These are phyloP conservation scores for Hansfordia pulvinata DNA, from an alignment of 2,329 filamentous ascomycete species.

Conservation along the genomic window DNA sequence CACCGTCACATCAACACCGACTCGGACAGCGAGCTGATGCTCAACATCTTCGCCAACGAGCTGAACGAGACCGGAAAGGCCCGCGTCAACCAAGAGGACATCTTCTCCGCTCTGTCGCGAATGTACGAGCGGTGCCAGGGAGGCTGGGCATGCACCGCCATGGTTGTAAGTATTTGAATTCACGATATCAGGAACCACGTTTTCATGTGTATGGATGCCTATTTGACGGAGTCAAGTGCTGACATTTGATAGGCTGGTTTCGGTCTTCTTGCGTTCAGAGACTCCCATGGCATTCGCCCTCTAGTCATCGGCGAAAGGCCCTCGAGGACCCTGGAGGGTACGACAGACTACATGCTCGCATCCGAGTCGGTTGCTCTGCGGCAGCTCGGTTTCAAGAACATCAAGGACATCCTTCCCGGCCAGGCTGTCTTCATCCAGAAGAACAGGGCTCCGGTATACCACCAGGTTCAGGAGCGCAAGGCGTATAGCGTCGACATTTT, in stretches of 20 bases:
- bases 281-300: slow-evolving; percentile 69
- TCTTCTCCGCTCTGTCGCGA: slow-evolving; percentile 57
- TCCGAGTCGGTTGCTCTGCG: slow-evolving; percentile 64
- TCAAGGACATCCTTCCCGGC: slow-evolving; percentile 58
- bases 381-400: slow-evolving; percentile 57
- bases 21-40: slow-evolving; percentile 18
- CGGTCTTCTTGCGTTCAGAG: slow-evolving; percentile 64
- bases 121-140: slow-evolving; percentile 68
- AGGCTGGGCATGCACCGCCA: slow-evolving; percentile 71
- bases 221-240: too few relatives aligned
- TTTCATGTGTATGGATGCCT: not conserved
- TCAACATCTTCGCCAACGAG: slow-evolving; percentile 68
- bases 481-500: slow-evolving; percentile 52
- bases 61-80: slow-evolving; percentile 75
- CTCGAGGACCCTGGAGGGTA: slow-evolving; percentile 37
- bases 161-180: slow-evolving; percentile 73
- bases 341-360: slow-evolving; percentile 68
- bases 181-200: slow-evolving; percentile 31
- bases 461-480: slow-evolving; percentile 49
- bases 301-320: slow-evolving; percentile 54
- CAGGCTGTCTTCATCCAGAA: slow-evolving; percentile 69
- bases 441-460: slow-evolving; percentile 53
- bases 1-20: slow-evolving; percentile 60
- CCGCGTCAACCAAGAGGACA: slow-evolving; percentile 68
- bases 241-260: too few relatives aligned